phyloP scores from a whole-genome alignment of 306 rosid species.

The Sechiopsis laciniata region DNA sequence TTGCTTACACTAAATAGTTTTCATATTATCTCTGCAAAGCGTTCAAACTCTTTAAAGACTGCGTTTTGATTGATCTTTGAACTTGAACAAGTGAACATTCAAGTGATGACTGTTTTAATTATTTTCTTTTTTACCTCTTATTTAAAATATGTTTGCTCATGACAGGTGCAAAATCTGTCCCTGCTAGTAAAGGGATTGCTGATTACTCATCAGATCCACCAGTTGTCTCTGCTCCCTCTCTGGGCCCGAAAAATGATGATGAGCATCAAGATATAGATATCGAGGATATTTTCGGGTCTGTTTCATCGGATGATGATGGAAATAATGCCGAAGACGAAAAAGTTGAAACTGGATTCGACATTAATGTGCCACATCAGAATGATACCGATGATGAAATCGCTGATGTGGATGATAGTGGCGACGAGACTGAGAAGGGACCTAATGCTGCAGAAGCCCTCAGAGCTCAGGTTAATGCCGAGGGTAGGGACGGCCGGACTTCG shows the following conservation, averaged over 20 bases:
- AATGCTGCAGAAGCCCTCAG: slow-evolving; percentile 80
- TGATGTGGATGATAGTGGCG: slow-evolving; percentile 82
- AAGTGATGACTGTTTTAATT: not conserved
- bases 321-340: slow-evolving; percentile 47
- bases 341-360: slow-evolving; percentile 56
- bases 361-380: slow-evolving; percentile 40
- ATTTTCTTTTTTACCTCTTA: not conserved
- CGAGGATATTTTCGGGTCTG: slow-evolving; percentile 61
- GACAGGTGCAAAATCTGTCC: slow-evolving; percentile 49
- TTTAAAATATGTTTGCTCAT: slow-evolving; percentile 21
- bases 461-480: slow-evolving; percentile 76
- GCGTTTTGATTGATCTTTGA: not conserved
- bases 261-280: slow-evolving; percentile 69
- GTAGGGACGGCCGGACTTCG: slow-evolving; percentile 49
- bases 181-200: slow-evolving; percentile 34
- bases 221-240: slow-evolving; percentile 38
- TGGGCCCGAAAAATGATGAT: slow-evolving; percentile 47
- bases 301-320: slow-evolving; percentile 56
- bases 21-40: too few species aligned
- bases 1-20: too few species aligned
- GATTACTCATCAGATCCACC: slow-evolving; percentile 47
- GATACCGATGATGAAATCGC: slow-evolving; percentile 66
- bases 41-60: not conserved
- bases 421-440: slow-evolving; percentile 68
- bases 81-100: not conserved